Percentiles rank a stretch among this genome's conserved stretches.
phyloP scores from a whole-genome alignment of 2,329 filamentous ascomycete genomes.

The Cytospora chrysosperma region DNA sequence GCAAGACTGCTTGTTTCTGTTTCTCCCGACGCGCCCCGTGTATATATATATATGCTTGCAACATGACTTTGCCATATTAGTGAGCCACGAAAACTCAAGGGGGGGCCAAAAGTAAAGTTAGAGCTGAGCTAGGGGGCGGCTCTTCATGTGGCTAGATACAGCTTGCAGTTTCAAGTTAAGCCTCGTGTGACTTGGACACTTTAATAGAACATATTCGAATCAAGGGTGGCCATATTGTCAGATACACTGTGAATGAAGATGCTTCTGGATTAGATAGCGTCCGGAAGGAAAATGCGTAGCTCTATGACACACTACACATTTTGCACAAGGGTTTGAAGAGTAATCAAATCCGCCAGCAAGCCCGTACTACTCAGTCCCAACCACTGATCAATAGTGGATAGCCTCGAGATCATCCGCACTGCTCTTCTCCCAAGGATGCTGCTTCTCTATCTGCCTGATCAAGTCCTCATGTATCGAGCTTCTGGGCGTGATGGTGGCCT shows the following conservation, averaged over 20 bases:
- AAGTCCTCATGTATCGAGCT: conserved; percentile 29
- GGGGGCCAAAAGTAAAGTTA: too few relatives aligned
- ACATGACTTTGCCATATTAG: background rate
- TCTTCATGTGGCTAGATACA: background rate
- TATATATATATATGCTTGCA: background rate
- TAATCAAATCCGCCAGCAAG: background rate
- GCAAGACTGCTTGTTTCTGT: background rate
- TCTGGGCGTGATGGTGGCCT: conserved; percentile 28
- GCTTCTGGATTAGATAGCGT: background rate
- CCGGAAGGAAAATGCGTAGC: too few relatives aligned
- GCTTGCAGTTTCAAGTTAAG: background rate
- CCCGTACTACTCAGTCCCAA: background rate
- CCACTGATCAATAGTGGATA: background rate
- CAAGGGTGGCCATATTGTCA: background rate
- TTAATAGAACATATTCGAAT: background rate
- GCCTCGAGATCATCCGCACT: conserved; percentile 8
- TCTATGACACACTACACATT: too few relatives aligned
- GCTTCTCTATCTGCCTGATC: conserved; percentile 28
- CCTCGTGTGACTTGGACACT: background rate
- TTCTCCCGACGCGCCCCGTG: too few relatives aligned
- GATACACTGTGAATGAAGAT: background rate
- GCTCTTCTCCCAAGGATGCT: conserved; percentile 28
- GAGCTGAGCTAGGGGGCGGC: too few relatives aligned
- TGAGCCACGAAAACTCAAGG: too few relatives aligned
- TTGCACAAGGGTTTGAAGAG: too few relatives aligned